Percentiles rank a stretch among this genome's conserved stretches.
phyloP scores from a whole-genome alignment of 2,329 filamentous ascomycete species.

The Verticillium nubilum region DNA sequence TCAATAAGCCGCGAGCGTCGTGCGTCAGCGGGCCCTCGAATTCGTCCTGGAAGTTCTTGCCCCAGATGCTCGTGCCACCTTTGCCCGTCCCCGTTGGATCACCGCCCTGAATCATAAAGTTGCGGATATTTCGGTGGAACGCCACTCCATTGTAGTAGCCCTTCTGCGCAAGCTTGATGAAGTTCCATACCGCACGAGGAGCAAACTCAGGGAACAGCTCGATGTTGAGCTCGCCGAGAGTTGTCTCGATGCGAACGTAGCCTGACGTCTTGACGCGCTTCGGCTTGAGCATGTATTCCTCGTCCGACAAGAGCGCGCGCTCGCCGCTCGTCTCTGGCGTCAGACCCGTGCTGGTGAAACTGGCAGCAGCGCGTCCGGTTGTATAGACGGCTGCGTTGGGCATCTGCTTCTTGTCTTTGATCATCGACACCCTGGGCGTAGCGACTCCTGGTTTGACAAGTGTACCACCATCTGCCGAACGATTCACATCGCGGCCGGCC shows the following conservation, averaged over 20 bases:
- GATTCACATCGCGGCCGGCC: slow-evolving; percentile 53
- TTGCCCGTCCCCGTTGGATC: slow-evolving; percentile 89
- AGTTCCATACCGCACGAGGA: slow-evolving; percentile 95
- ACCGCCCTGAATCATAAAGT: slow-evolving; percentile 97
- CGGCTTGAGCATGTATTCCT: slow-evolving; percentile 94
- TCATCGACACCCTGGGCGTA: slow-evolving; percentile 33
- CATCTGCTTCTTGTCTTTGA: slow-evolving; percentile 55
- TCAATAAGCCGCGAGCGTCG: slow-evolving; percentile 70
- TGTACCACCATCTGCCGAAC: slow-evolving; percentile 30
- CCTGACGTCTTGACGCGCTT: slow-evolving; percentile 84
- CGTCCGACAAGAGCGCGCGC: slow-evolving; percentile 79
- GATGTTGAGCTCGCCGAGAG: slow-evolving; percentile 76
- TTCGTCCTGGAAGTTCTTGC: slow-evolving; percentile 90
- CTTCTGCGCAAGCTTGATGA: slow-evolving; percentile 78
- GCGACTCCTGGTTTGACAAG: slow-evolving; percentile 20
- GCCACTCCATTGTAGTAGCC: slow-evolving; percentile 81
- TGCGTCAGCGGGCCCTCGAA: slow-evolving; percentile 88
- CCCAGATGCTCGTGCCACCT: slow-evolving; percentile 89
- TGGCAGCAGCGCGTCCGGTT: slow-evolving; percentile 84
- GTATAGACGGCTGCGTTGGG: slow-evolving; percentile 89
- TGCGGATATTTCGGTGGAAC: slow-evolving; percentile 91
- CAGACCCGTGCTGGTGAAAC: slow-evolving; percentile 90
- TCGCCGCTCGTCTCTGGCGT: slow-evolving; percentile 88
- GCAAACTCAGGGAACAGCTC: slow-evolving; percentile 89
- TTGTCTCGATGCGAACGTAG: slow-evolving; percentile 86